phyloP scores from a whole-genome alignment of 192 early-diverging fungal genomes.

The Backusella westeae region DNA sequence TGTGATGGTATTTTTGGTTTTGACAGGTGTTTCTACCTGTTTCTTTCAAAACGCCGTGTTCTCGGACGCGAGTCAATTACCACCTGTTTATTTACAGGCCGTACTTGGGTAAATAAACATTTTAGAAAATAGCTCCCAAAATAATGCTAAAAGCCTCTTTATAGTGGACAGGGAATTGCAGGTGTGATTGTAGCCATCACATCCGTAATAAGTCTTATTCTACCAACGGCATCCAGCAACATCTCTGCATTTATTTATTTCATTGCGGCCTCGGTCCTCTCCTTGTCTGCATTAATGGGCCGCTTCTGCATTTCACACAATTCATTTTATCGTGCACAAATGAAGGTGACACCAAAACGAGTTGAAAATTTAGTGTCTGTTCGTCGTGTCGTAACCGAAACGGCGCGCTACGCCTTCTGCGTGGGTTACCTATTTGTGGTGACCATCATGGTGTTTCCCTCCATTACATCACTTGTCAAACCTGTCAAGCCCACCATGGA shows the following conservation, averaged over 20 bases:
- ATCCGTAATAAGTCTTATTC: slow-evolving; percentile 39
- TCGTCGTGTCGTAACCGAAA: slow-evolving; percentile 30
- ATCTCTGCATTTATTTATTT: slow-evolving; percentile 53
- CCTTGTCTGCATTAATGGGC: slow-evolving; percentile 36
- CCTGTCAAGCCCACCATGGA: slow-evolving; percentile 35
- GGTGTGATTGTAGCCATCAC: slow-evolving; percentile 61
- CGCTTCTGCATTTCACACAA: slow-evolving; percentile 41
- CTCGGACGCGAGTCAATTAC: slow-evolving; percentile 65
- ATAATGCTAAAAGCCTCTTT: slow-evolving; percentile 9
- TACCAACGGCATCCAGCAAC: slow-evolving; percentile 11
- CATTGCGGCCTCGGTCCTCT: slow-evolving; percentile 39
- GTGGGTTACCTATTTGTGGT: slow-evolving; percentile 60
- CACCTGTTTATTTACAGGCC: slow-evolving; percentile 65
- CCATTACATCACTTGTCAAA: slow-evolving; percentile 67
- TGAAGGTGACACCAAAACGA: not conserved
- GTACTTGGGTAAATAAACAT: slow-evolving; percentile 56
- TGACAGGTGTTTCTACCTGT: slow-evolving; percentile 60
- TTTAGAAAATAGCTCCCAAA: slow-evolving; percentile 15
- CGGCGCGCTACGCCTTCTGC: slow-evolving; percentile 22
- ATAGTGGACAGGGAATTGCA: slow-evolving; percentile 42
- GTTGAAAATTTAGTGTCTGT: not conserved
- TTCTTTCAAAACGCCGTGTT: slow-evolving; percentile 68
- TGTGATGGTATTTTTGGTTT: slow-evolving; percentile 49
- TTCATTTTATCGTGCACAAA: slow-evolving; percentile 41
- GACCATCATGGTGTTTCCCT: slow-evolving; percentile 72